Conservation (phyloP, 2,329 filamentous ascomycete species). For the Cadophora luteo-olivacea region DNA sequence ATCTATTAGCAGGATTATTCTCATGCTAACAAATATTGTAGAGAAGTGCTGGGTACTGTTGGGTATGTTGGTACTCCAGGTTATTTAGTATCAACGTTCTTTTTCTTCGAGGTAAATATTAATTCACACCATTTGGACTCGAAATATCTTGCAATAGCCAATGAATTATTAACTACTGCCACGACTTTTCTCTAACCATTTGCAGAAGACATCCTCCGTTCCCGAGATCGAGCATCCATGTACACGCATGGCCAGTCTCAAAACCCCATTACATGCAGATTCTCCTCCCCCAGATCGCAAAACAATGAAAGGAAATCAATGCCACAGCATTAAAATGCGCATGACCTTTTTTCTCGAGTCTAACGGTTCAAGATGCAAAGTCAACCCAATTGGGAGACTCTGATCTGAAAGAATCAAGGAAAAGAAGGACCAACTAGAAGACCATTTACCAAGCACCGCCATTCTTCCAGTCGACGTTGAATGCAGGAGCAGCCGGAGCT, state of each 20-base stretch:
- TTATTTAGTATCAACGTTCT: no score
- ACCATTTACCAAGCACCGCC: conserved; percentile 7
- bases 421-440: not conserved
- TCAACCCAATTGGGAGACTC: conserved; percentile 11
- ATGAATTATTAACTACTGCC: conserved; percentile 10
- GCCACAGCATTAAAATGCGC: conserved; percentile 1
- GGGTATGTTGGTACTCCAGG: no score
- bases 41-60: no score
- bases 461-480: not conserved
- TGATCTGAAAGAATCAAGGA: not conserved
- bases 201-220: conserved; percentile 11
- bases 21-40: no score
- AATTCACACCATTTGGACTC: not conserved
- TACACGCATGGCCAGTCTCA: conserved; percentile 16
- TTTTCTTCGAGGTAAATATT: no score
- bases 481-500: not conserved
- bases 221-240: conserved; percentile 18
- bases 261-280: conserved; percentile 15
- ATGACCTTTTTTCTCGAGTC: not conserved
- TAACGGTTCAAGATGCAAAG: conserved; percentile 10
- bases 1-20: no score
- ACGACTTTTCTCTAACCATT: conserved; percentile 4
- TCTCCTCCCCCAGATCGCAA: conserved; percentile 3
- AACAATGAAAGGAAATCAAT: not conserved
- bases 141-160: conserved; percentile 5